A percentile compares a stretch with the other conserved stretches of the same genome.
phyloP scores from a whole-genome alignment of 75 land plant species.

The Cunninghamia lanceolata region DNA sequence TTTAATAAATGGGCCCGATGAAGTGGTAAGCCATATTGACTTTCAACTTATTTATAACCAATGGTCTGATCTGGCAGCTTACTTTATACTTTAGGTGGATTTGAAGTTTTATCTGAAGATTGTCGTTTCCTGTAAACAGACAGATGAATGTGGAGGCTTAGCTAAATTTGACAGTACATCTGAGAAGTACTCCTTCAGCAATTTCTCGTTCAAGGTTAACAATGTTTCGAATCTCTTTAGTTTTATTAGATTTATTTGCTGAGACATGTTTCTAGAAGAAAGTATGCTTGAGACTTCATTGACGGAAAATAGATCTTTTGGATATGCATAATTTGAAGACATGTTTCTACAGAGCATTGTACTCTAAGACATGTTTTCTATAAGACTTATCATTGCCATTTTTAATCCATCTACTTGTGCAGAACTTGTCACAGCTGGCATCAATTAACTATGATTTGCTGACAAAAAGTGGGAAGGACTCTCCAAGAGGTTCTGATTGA shows the following conservation, averaged over 20 bases:
- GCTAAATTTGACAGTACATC: conserved; percentile 67
- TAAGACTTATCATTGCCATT: not conserved
- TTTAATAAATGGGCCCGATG: conserved; percentile 73
- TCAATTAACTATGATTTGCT: conserved; percentile 85
- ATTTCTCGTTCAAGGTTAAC: conserved; percentile 95
- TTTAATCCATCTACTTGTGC: conserved; percentile 8
- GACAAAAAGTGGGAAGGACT: conserved; percentile 58
- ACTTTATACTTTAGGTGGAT: not conserved
- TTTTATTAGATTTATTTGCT: not conserved
- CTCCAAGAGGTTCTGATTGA: conserved; percentile 12
- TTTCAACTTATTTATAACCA: not conserved
- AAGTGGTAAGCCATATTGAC: conserved; percentile 49
- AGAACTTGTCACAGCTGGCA: conserved; percentile 87
- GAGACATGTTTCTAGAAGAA: not conserved
- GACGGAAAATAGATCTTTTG: not conserved
- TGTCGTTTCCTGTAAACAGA: conserved; percentile 28
- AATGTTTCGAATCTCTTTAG: not conserved
- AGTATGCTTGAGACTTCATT: not conserved
- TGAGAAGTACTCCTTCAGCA: conserved; percentile 87
- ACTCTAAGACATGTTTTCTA: not conserved
- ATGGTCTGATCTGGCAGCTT: not conserved
- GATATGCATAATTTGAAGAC: not conserved
- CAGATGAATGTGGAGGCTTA: conserved; percentile 70
- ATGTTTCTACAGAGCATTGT: not conserved
- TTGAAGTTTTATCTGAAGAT: not conserved